Percentiles rank a stretch among this genome's conserved stretches.
Conservation (phyloP, 139 green algal species). For the Zygnema circumcarinatum region DNA sequence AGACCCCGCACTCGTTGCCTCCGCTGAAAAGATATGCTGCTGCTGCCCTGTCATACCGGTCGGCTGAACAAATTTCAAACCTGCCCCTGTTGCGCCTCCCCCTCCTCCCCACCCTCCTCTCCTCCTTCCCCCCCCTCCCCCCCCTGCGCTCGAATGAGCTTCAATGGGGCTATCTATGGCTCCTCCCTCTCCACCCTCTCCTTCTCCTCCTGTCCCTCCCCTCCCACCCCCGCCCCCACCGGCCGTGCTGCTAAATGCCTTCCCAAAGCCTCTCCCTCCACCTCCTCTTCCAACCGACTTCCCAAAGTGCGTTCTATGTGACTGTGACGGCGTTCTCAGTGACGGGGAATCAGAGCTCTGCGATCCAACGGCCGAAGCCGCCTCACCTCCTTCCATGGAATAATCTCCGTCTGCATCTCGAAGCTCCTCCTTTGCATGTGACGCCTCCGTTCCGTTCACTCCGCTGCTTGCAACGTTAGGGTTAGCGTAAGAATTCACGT, state of each 20-base stretch:
- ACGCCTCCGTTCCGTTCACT: too few species aligned
- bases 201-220: neutral
- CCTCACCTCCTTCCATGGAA: neutral
- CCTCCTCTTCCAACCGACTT: too few species aligned
- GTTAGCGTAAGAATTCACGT: too few species aligned
- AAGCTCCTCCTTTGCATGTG: too few species aligned
- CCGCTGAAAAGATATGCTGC: neutral
- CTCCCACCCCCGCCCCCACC: too few species aligned
- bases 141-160: neutral
- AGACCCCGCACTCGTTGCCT: neutral
- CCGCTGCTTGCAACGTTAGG: too few species aligned
- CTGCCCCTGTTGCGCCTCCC: neutral
- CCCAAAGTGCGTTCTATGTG: too few species aligned
- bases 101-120: neutral
- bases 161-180: neutral
- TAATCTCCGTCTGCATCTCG: neutral
- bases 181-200: neutral
- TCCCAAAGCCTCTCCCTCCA: neutral
- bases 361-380: neutral
- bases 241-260: neutral
- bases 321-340: too few species aligned
- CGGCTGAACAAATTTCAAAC: neutral
- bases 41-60: neutral
- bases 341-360: neutral
- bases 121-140: neutral